phyloP scores from a whole-genome alignment of 441 rosid species.

The Pelargonium myrrhifolium region DNA sequence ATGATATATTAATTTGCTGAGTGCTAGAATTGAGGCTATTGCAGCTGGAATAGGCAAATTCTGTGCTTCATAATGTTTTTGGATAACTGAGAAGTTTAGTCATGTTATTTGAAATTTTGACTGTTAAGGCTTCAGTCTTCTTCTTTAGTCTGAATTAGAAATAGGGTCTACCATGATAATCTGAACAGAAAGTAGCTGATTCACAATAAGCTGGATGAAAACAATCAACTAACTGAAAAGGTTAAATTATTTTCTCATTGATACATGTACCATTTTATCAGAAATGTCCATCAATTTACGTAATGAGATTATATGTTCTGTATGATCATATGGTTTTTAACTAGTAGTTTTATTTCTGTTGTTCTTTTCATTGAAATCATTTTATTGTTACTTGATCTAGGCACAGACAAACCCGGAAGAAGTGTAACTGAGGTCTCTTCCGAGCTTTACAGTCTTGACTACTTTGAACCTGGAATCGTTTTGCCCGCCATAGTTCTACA shows the following conservation, averaged over 20 bases:
- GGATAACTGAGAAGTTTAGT: background rate
- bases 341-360: conserved; percentile 10
- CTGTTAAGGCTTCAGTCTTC: background rate
- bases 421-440: conserved; percentile 30
- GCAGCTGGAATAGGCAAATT: background rate
- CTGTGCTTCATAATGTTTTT: background rate
- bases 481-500: conserved; percentile 41
- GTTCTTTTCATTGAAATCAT: conserved; percentile 8
- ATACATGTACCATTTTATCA: background rate
- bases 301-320: conserved; percentile 2
- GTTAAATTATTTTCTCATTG: background rate
- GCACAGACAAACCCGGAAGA: conserved; percentile 32
- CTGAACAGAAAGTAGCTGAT: background rate
- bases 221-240: background rate
- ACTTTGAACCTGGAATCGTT: conserved; percentile 21
- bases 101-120: background rate
- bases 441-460: conserved; percentile 25
- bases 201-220: background rate
- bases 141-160: background rate
- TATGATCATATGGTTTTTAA: conserved; percentile 1
- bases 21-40: background rate
- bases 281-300: background rate
- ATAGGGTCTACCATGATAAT: background rate
- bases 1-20: background rate
- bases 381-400: conserved; percentile 28